Evolutionary conservation across 1,284 basidiomycete genomes (phyloP).

Genomic region (Hymenochaete sp.): DNA sequence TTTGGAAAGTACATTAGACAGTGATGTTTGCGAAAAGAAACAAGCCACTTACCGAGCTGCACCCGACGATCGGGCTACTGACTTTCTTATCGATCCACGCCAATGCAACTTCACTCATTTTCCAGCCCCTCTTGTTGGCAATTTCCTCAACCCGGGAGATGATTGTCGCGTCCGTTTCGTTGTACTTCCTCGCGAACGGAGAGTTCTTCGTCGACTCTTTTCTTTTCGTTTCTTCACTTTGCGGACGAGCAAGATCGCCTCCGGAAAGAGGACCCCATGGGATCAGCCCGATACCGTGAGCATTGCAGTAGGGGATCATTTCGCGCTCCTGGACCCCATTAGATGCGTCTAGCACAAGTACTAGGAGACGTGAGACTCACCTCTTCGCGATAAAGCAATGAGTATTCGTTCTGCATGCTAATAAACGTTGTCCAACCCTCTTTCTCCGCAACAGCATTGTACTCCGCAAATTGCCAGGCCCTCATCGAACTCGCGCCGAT

Average conservation of each 20-base stretch:
- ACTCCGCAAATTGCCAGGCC: constrained; percentile 34
- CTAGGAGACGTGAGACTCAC: constrained; percentile 22
- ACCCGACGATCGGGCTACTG: constrained; percentile 24
- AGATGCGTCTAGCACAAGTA: no score
- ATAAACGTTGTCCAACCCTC: constrained; percentile 33
- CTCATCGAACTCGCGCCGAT: constrained; percentile 38
- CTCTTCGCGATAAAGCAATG: constrained; percentile 35
- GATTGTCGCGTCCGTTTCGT: constrained; percentile 24
- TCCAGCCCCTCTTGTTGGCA: constrained; percentile 24
- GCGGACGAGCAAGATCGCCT: constrained; percentile 34
- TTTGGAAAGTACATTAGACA: not conserved
- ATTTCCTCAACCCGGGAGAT: constrained; percentile 26
- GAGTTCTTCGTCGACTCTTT: constrained; percentile 23
- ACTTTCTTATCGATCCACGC: constrained; percentile 25
- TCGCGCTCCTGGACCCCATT: constrained; percentile 35
- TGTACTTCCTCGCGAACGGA: constrained; percentile 23
- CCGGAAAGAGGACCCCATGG: constrained; percentile 33
- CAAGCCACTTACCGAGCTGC: constrained; percentile 14
- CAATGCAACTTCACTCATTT: constrained; percentile 26
- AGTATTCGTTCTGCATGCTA: constrained; percentile 35
- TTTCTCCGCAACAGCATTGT: constrained; percentile 32
- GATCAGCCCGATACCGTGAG: constrained; percentile 38
- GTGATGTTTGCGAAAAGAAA: not conserved
- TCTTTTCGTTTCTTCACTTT: constrained; percentile 26
- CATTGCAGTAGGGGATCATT: constrained; percentile 39